Evolutionary conservation across 805 yeast species (phyloP).

Genomic region (Myxozyma kluyveri): DNA sequence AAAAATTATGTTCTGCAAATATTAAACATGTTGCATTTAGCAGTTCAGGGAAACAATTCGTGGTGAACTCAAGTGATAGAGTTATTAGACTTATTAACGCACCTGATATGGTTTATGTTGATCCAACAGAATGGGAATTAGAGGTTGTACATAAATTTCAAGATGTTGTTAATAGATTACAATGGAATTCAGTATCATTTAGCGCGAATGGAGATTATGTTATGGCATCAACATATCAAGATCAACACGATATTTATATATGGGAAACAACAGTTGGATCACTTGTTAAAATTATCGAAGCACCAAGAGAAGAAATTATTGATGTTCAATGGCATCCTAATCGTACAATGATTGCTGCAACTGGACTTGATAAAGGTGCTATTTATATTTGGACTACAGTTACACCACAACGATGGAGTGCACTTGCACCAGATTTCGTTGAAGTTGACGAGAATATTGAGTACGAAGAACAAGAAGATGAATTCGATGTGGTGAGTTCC

Average conservation of each 20-base stretch:
- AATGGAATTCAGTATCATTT: conserved; percentile 80
- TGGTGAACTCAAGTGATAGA: conserved; percentile 38
- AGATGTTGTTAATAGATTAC: conserved; percentile 82
- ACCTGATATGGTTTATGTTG: conserved; percentile 36
- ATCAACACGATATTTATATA: conserved; percentile 82
- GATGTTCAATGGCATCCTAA: conserved; percentile 84
- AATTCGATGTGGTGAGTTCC: conserved; percentile 65
- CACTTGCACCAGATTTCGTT: conserved; percentile 92
- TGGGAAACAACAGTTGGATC: conserved; percentile 92
- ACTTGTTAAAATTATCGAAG: conserved; percentile 83
- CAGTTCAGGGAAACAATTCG: conserved; percentile 48
- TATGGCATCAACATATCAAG: conserved; percentile 85
- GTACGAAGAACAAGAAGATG: conserved; percentile 85
- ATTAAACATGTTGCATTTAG: conserved; percentile 75
- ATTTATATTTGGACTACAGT: conserved; percentile 78
- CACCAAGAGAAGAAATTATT: conserved; percentile 81
- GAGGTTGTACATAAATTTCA: conserved; percentile 79
- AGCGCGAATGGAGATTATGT: conserved; percentile 75
- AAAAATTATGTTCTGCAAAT: conserved; percentile 63
- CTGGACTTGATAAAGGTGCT: conserved; percentile 80
- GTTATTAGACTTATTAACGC: conserved; percentile 35
- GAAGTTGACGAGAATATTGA: conserved; percentile 90
- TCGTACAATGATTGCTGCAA: conserved; percentile 71
- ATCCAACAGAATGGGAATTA: conserved; percentile 48
- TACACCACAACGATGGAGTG: conserved; percentile 92